These are phyloP conservation scores for Colletotrichum limetticola DNA, from an alignment of 2,329 filamentous ascomycete genomes.

Conservation along the genomic window DNA sequence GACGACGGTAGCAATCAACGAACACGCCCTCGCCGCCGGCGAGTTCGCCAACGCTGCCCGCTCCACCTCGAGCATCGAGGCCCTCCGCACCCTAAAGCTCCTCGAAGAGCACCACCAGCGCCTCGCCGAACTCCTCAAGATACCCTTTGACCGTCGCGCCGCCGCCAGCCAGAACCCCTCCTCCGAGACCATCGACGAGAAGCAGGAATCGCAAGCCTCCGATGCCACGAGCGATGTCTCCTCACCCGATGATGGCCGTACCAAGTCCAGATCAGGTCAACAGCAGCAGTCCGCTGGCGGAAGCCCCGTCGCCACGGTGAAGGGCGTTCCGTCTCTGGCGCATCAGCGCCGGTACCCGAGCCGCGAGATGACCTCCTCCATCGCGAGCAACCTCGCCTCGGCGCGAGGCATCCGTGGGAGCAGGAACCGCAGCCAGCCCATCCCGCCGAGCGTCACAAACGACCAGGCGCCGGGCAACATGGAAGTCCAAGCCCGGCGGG, in stretches of 20 bases:
- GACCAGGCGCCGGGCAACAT: constrained; percentile 79
- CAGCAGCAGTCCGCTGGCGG: constrained; percentile 18
- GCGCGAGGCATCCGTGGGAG: constrained; percentile 79
- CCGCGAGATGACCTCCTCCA: constrained; percentile 81
- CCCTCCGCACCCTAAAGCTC: constrained; percentile 83
- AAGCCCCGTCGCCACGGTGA: constrained; percentile 39
- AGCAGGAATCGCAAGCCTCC: constrained; percentile 40
- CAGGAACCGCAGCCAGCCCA: constrained; percentile 72
- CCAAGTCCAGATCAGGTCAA: constrained; percentile 35
- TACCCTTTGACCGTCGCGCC: constrained; percentile 66
- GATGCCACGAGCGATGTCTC: constrained; percentile 1
- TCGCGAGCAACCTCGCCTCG: constrained; percentile 88
- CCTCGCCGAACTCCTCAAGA: constrained; percentile 83
- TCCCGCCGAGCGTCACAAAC: constrained; percentile 78
- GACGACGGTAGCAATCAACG: constrained; percentile 84
- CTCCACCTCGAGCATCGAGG: constrained; percentile 75
- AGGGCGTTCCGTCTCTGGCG: constrained; percentile 43
- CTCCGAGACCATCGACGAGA: constrained; percentile 50
- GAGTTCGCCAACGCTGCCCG: constrained; percentile 89
- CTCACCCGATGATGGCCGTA: constrained; percentile 32
- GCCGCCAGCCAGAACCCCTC: constrained; percentile 41
- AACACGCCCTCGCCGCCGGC: constrained; percentile 87
- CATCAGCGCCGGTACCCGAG: constrained; percentile 64
- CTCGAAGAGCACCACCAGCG: constrained; percentile 89
- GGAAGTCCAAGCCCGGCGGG: constrained; percentile 64